Evolutionary conservation across 768 basidiomycete species (phyloP).

Genomic region (Termitomyces sp.): DNA sequence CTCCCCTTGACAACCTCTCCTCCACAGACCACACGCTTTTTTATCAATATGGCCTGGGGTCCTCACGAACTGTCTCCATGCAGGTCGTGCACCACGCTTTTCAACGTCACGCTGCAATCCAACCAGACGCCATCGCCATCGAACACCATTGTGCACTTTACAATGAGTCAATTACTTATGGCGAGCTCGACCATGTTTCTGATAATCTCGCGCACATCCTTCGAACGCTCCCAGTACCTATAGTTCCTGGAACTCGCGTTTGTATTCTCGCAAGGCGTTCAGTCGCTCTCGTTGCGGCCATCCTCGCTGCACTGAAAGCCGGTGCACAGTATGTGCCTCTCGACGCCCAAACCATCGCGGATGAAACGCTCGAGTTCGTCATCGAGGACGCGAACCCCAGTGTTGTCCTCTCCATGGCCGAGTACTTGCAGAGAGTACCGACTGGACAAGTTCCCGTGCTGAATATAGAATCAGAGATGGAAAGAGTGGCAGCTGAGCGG

Average conservation of each 20-base stretch:
- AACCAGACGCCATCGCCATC: slow-evolving; percentile 41
- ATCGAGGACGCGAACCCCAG: slow-evolving; percentile 38
- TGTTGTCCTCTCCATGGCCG: slow-evolving; percentile 36
- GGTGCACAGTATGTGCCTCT: slow-evolving; percentile 56
- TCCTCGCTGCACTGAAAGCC: slow-evolving; percentile 50
- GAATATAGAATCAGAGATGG: slow-evolving; percentile 27
- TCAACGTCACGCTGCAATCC: slow-evolving; percentile 33
- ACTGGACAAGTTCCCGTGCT: slow-evolving; percentile 18
- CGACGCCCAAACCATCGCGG: slow-evolving; percentile 54
- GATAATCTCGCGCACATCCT: slow-evolving; percentile 42
- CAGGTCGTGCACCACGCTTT: slow-evolving; percentile 54
- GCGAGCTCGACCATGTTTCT: slow-evolving; percentile 42
- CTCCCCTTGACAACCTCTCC: slow-evolving; percentile 16
- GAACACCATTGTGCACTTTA: slow-evolving; percentile 35
- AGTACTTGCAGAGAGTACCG: slow-evolving; percentile 34
- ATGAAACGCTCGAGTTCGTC: slow-evolving; percentile 47
- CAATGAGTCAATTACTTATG: slow-evolving; percentile 38
- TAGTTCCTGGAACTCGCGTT: slow-evolving; percentile 44
- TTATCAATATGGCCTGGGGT: slow-evolving; percentile 38
- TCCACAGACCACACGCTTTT: slow-evolving; percentile 38
- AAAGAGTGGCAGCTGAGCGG: slow-evolving; percentile 18
- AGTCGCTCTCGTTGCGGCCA: slow-evolving; percentile 46
- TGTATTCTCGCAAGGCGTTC: slow-evolving; percentile 52
- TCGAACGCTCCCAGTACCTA: slow-evolving; percentile 27
- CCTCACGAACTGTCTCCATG: slow-evolving; percentile 31